phyloP scores from a whole-genome alignment of 345 rosid genomes.

The Combretum micranthum region DNA sequence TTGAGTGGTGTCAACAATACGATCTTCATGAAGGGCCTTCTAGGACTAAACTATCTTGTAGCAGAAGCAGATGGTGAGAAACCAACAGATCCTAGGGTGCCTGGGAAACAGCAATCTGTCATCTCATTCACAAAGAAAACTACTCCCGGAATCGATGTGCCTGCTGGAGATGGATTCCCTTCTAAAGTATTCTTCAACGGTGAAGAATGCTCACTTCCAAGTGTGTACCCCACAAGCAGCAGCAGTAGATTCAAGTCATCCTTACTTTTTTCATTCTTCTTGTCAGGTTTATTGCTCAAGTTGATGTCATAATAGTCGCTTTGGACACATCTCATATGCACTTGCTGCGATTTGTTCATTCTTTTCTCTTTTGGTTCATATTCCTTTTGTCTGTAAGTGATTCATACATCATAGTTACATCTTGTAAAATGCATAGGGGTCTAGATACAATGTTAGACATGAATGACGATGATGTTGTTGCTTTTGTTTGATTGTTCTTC shows the following conservation, averaged over 20 bases:
- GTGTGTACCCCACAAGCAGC: constrained; percentile 37
- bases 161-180: constrained; percentile 79
- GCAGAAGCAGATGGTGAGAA: constrained; percentile 47
- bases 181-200: constrained; percentile 90
- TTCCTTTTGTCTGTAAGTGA: too few species aligned
- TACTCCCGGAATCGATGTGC: constrained; percentile 56
- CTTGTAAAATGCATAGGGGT: too few species aligned
- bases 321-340: not conserved
- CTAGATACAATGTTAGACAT: too few species aligned
- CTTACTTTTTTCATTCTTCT: constrained; percentile 12
- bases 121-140: constrained; percentile 70
- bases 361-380: too few species aligned
- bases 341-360: too few species aligned
- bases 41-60: constrained; percentile 72
- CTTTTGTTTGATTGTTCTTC: too few species aligned
- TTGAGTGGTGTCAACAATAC: constrained; percentile 43
- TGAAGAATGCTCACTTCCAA: constrained; percentile 84
- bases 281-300: constrained; percentile 17
- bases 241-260: constrained; percentile 26
- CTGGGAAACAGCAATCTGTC: constrained; percentile 92
- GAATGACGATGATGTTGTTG: too few species aligned
- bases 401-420: too few species aligned
- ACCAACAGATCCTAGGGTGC: constrained; percentile 60
- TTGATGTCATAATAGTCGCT: constrained; percentile 12
- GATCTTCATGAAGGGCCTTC: constrained; percentile 67